Base-by-base conservation (phyloP, 2,329 filamentous ascomycete genomes). In the Colletotrichum musae region DNA sequence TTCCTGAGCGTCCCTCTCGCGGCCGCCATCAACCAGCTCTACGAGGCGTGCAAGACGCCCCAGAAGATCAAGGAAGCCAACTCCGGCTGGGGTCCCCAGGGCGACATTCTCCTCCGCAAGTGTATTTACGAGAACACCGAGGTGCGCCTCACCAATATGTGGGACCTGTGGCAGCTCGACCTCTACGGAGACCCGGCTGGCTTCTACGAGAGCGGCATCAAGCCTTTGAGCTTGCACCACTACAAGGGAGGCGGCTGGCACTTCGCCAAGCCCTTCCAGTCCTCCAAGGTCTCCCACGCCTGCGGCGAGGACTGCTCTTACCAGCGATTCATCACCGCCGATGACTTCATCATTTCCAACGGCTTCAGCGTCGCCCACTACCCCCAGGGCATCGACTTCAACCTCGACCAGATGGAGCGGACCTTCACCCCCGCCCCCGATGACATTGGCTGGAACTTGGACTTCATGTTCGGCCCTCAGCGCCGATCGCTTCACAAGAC, bases 41-140 rank as follows among this genome's bases (percentile, higher is more conserved):
- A 82, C 71, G 79, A 80, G 7, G 77, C 77, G 45, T 88, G 85
- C 77, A 84, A 81, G 59, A 83, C 83, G 0, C 79, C 84, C 6
- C 76, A 86, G 69, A 89, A 88, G 79, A 80, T 89, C 57, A 77
- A 80, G 48, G 85, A 89, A 73, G 82, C 87, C 18, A 84, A 89
- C 76, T 85, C 86, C 0, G 87, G 87, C 60, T 89, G 87, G 86
- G 87, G 87, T 2, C 84, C 87, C 9, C 86, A 87, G 75, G 89
- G 89, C 52, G 89, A 91, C 73, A 89, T 89, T 65, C 81, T 89
- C 39, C 84, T 91, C 26, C 86, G 88, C 63, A 87, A 89, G 74
- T 91, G 89, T 78, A 87, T 91, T 74, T 91, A 91, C 78, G 86
- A 89, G 72, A 86, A 91, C 76, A 89, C 88, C 2, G 83, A 86